Conservation (phyloP, 768 basidiomycete genomes). For the Exsudoporus frostii region DNA sequence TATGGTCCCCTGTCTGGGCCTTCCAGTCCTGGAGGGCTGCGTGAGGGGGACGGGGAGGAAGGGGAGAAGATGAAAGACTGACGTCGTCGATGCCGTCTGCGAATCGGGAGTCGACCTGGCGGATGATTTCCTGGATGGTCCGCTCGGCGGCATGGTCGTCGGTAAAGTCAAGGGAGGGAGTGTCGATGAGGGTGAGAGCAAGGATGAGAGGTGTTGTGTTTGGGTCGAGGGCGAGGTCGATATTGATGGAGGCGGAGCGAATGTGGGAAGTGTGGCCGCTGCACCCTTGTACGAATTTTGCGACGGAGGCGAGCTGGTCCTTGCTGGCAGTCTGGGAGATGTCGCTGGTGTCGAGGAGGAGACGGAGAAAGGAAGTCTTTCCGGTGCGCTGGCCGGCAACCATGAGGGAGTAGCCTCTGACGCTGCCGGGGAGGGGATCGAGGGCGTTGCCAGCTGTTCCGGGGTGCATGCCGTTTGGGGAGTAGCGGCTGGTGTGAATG, state of each 20-base stretch:
- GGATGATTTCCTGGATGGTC: conserved; percentile 60
- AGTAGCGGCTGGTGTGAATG: conserved; percentile 21
- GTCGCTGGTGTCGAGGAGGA: conserved; percentile 77
- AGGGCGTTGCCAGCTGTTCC: conserved; percentile 27
- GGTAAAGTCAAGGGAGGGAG: conserved; percentile 73
- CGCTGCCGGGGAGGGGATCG: conserved; percentile 24
- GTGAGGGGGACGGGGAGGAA: conserved; percentile 18
- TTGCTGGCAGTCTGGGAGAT: conserved; percentile 59
- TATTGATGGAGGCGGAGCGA: conserved; percentile 67
- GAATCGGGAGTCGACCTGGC: conserved; percentile 70
- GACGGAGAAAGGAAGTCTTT: conserved; percentile 84
- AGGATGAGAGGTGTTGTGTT: conserved; percentile 46
- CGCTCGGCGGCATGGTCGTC: conserved; percentile 66
- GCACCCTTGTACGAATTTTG: conserved; percentile 77
- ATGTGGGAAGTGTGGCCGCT: conserved; percentile 70
- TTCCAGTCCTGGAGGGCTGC: conserved; percentile 58
- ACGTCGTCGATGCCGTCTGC: conserved; percentile 76
- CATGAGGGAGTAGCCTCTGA: conserved; percentile 61
- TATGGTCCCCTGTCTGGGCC: conserved; percentile 66
- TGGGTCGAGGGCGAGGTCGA: conserved; percentile 56
- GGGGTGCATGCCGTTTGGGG: conserved; percentile 28
- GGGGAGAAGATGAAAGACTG: conserved; percentile 37
- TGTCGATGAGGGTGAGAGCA: conserved; percentile 73
- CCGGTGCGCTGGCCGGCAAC: conserved; percentile 80
- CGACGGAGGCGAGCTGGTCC: conserved; percentile 77